phyloP scores from a whole-genome alignment of 1,139 yeast genomes.

The Kluyveromyces sp. region DNA sequence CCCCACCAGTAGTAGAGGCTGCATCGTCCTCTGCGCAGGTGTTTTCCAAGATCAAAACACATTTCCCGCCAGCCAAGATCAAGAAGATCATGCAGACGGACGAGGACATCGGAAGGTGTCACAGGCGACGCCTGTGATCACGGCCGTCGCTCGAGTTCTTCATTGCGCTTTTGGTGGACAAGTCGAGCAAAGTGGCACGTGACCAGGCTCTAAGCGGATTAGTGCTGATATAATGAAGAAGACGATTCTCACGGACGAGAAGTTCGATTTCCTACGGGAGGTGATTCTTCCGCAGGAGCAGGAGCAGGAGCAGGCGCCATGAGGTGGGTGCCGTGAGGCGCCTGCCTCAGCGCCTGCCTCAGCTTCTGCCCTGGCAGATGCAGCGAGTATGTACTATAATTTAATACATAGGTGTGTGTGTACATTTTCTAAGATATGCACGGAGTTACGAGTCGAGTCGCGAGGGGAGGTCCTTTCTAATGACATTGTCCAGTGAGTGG shows the following conservation, averaged over 20 bases:
- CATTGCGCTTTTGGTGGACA: conserved; percentile 82
- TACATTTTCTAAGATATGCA: too few relatives aligned
- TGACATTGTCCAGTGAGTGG: too few relatives aligned
- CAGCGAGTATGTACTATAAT: neutral
- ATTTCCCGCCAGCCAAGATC: conserved; percentile 94
- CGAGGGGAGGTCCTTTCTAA: too few relatives aligned
- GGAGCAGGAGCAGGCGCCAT: neutral
- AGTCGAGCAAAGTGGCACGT: conserved; percentile 72
- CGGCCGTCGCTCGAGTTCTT: conserved; percentile 90
- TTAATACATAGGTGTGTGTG: conserved; percentile 22
- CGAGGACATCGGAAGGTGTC: conserved; percentile 58
- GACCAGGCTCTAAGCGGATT: conserved; percentile 61
- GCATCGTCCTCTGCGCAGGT: neutral
- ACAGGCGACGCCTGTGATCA: conserved; percentile 95
- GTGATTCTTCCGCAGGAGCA: conserved; percentile 25
- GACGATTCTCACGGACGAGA: conserved; percentile 81
- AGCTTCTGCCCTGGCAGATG: neutral
- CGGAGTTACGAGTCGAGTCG: too few relatives aligned
- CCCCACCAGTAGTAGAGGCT: too few relatives aligned
- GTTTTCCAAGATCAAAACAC: conserved; percentile 58
- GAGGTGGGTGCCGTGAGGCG: neutral
- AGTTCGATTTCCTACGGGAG: conserved; percentile 83
- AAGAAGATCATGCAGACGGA: conserved; percentile 58
- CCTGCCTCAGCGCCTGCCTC: neutral
- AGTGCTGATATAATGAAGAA: conserved; percentile 76